Base-by-base conservation (phyloP, 768 basidiomycete species). In the Kwoniella europaea region DNA sequence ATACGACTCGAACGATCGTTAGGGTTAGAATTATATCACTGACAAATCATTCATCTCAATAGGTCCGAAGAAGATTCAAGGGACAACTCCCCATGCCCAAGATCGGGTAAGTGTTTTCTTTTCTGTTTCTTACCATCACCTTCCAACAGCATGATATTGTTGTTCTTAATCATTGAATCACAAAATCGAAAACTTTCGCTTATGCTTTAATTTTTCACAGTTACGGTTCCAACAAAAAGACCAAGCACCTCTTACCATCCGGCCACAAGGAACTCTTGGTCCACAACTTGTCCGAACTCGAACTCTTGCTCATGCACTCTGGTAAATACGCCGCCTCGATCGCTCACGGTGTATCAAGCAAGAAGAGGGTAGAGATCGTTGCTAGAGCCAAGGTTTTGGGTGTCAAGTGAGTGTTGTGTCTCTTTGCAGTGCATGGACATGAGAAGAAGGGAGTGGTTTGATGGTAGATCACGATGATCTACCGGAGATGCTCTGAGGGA, bases 251-350 rank as follows among this genome's bases (percentile, higher is more conserved):
- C 65, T 91, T 98, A 79, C 97, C 97, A 72, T 94, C 90, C 83
- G 97, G 97, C 73, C 88, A 92, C 84, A 96, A 97, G 88, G 94
- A 95, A 85, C 91, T 98, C 87, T 86, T 96, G 73, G 92, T 99
- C 80, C 91, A 88, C 88, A 98, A 98, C 86, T 88, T 91, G 65
- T 89, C 91, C 84, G 95, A 98, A 84, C 86, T 99, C 72, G 94
- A 98, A 79, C 89, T 98, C 78, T 90, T 98, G 73, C 88, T 98
- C 63, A 95, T 98, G 94, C 95, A 98, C 89, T 95, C 93, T 89
- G 93, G 93, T 87, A 91, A 86, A 80, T 98, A 91, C 83, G 91
- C 94, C 60, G 97, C 94, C 65, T 93, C 96, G 85, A 94, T 99
- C 79, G 97, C 97, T 63, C 95, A 97, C 88, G 90, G 89, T 77